These are phyloP conservation scores for Russula brevipes DNA, from an alignment of 768 basidiomycete species.

Conservation along the genomic window DNA sequence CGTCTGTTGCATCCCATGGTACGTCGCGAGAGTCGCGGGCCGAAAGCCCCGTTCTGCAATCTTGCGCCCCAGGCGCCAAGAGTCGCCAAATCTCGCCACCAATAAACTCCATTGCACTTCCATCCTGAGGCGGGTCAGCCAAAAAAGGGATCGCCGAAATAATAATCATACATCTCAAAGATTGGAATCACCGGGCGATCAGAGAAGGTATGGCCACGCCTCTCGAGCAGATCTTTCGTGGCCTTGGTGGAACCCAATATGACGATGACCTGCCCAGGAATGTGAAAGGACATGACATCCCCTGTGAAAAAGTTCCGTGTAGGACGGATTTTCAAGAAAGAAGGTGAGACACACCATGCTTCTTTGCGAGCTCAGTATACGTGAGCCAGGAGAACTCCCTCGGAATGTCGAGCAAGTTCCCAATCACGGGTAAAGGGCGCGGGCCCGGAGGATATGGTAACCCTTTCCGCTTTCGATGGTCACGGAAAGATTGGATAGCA, in stretches of 20 bases:
- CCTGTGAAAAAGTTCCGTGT: not conserved
- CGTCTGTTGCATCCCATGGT: constrained; percentile 3
- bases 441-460: constrained; percentile 14
- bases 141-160: not conserved
- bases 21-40: not conserved
- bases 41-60: constrained; percentile 12
- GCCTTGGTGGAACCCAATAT: constrained; percentile 45
- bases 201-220: constrained; percentile 37
- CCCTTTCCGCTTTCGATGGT: not conserved
- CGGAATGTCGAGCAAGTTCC: constrained; percentile 5
- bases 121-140: not conserved
- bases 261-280: constrained; percentile 45
- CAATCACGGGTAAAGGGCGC: constrained; percentile 2
- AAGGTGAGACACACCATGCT: not conserved
- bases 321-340: not conserved
- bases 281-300: constrained; percentile 25
- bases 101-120: not conserved
- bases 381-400: not conserved
- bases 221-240: constrained; percentile 47
- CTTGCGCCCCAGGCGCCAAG: constrained; percentile 5
- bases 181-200: constrained; percentile 6
- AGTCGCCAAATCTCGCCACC: not conserved
- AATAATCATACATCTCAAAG: constrained; percentile 6
- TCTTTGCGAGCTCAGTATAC: constrained; percentile 3
- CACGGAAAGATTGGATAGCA: not conserved